Evolutionary conservation across 345 rosid species (phyloP), one percentile per base, ranked within the genome.

Genomic region (Anastatica hierochuntica): DNA sequence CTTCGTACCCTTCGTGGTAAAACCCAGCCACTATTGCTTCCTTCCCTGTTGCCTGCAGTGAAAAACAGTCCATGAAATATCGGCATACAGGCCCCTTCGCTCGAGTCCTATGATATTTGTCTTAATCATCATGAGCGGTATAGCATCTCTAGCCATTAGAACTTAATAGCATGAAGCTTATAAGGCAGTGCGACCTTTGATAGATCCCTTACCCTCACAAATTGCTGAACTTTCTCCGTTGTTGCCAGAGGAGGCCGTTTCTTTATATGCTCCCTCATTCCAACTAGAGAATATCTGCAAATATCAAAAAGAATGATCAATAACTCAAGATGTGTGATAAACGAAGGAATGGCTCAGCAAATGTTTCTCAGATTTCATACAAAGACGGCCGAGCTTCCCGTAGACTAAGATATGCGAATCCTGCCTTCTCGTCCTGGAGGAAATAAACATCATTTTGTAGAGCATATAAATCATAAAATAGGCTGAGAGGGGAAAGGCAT

Each of bases 191-290:
- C 3, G 5, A 21, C 5, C 24, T 21, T 35, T 29, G 36, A 50
- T 26, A 58, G 48, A 52, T 38, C 39, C 12, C 90, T 76, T 74
- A 92, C 98, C 98, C 83, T 79, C 37, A 92, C 80, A 75, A 78
- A 77, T 45, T 79, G 98, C 66, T 92, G 96, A 66, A 84, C 84
- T 78, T 88, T 92, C 68, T 88, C 96, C 1, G 90, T 88, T 46
- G 96, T 84, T 63, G 95, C 95, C 24, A 92, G 73, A 43, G 98
- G 95, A 14, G 98, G 96, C 11, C 98, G 96, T 59, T 92, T 92
- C 79, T 92, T 92, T 69, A 84, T 92, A 74, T 92, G 96, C 75
- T 92, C 96, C 69, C 96, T 78, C 79, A 88, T 62, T 58, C 78
- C 80, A 49, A 70, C 38, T 62, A 90, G 68, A 0, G 98, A 90